Evolutionary conservation across 2,329 filamentous ascomycete species (phyloP), one percentile per base, ranked within the genome.

Genomic region (Magnaporthiopsis rhizophila): DNA sequence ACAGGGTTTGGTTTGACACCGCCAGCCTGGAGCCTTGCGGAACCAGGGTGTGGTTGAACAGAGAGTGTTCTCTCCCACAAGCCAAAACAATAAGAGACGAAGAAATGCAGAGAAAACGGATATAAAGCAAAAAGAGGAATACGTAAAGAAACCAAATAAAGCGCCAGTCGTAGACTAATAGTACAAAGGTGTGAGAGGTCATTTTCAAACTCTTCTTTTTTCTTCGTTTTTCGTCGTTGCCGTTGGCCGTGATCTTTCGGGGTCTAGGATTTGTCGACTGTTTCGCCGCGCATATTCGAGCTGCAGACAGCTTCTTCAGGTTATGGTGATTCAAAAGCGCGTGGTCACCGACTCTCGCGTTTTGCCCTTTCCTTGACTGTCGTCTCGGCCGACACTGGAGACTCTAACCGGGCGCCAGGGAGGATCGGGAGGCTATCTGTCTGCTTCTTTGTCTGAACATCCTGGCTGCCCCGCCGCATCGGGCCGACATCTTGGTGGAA

Each of bases 401-500:
- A 30, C 50, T 56, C 34, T 30, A 63, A 15, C 53, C 53, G 56
- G 34, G 57, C 62, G 32, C 62, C 60, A 15, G 60, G 60, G 21
- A 62, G 36, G 7, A 38, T 62, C 38, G 38, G 36, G 13, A 38
- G 36, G 15, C 60, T 59, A 8, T 63, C 57, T 26, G 26, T 32
- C 56, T 30, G 28, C 56, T 62, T 62, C 53, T 5, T 50, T 11
- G 6, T 66, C 57, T 65, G 67, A 59, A 65, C 71, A 66, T 84
- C 82, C 62, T 82, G 79, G 65, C 83, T 85, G 7, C 78, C 80
- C 32, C 80, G 78, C 58, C 80, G 75, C 68, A 79, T 73, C 45
- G 79, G 67, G 1, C 77, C 79, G 0, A 76, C 71, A 59, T 86
- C 84, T 61, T 81, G 80, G 61, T 82, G 79, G 65, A 81, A 80